Base-by-base conservation (phyloP, 2,329 filamentous ascomycete genomes). In the Alternaria panax region DNA sequence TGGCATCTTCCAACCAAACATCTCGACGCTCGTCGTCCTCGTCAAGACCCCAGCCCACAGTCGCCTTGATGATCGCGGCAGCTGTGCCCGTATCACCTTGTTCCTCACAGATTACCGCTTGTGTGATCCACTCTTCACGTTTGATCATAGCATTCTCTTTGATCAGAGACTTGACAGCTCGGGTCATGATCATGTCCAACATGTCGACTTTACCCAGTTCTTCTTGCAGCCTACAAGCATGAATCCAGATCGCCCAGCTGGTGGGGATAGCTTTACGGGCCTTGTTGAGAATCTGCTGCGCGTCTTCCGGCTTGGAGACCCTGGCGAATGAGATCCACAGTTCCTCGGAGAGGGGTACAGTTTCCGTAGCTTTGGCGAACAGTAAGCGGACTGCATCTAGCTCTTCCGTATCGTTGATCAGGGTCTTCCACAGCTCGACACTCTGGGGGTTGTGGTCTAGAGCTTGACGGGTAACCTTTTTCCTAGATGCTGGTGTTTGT, bases 21-120 rank as follows among this genome's bases (percentile, higher is more conserved):
- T 97, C 92, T 77, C 96, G 96, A 27, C 95, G 89, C 75, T 98
- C 94, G 69, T 99, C 95, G 69, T 98, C 93, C 78, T 98, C 94
- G 67, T 98, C 95, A 34, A 99, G 82, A 4, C 91, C 88, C 89
- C 92, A 99, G 16, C 93, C 94, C 0, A 99, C 86, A 0, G 95
- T 99, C 74, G 97, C 93, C 46, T 90, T 88, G 66, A 99, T 90
- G 66, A 99, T 98, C 47, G 92, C 90, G 63, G 89, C 89, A 73
- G 93, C 97, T 0, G 95, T 98, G 41, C 93, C 82, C 11, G 91
- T 83, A 16, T 93, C 93, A 7, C 92, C 93, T 76, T 98, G 95
- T 57, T 92, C 90, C 78, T 99, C 95, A 74, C 94, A 98, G 64
- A 91, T 91, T 77, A 99, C 95, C 0, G 95, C 96, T 78, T 98